These are phyloP conservation scores for Camellia lanceoleosa DNA, from an alignment of 148 eudicot species.

Conservation along the genomic window DNA sequence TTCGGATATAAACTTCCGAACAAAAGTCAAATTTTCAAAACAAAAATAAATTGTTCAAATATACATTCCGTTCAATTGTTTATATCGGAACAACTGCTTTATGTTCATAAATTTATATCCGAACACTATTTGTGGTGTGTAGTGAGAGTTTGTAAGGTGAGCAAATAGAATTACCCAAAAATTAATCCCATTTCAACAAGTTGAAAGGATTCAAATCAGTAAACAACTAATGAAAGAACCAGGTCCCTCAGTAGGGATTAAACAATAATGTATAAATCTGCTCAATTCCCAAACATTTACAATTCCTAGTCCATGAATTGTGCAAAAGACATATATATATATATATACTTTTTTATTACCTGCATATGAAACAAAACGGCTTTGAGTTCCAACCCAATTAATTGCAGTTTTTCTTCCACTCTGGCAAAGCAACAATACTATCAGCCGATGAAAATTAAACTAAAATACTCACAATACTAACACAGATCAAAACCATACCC, in stretches of 20 bases:
- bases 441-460: background rate
- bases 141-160: no score
- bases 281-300: background rate
- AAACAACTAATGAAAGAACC: background rate
- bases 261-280: background rate
- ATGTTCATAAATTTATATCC: no score
- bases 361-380: constrained; percentile 21
- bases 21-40: no score
- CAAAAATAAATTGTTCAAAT: no score
- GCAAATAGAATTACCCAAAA: background rate
- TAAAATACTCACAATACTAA: background rate
- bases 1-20: no score
- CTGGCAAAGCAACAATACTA: constrained; percentile 3
- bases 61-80: no score
- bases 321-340: background rate
- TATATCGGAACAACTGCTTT: no score
- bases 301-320: no score
- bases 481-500: background rate
- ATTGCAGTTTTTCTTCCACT: constrained; percentile 3
- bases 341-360: constrained; percentile 13
- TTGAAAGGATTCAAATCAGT: background rate
- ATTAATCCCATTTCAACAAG: background rate
- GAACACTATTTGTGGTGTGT: no score
- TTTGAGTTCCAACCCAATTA: background rate
- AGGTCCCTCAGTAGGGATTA: background rate